Percentiles rank a stretch among this genome's conserved stretches.
Evolutionary conservation across 441 rosid species (phyloP).

Genomic region (Cnidoscolus chayamansa): DNA sequence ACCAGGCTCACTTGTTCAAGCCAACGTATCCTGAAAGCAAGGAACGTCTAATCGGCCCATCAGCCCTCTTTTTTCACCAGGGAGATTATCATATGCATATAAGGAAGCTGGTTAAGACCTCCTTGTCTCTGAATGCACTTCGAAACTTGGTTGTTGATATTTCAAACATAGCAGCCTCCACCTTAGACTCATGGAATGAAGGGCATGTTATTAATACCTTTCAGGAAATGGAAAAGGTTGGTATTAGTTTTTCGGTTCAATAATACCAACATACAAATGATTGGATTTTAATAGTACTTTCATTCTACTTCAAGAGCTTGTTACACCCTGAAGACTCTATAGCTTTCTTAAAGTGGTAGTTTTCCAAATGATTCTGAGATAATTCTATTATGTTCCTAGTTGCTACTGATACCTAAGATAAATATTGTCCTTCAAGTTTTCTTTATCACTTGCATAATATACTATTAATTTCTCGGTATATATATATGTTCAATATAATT

Average conservation of each 20-base stretch:
- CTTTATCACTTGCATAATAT: too few relatives aligned
- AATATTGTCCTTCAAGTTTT: too few relatives aligned
- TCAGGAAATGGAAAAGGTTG: constrained; percentile 63
- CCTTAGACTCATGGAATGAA: constrained; percentile 46
- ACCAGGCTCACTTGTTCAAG: constrained; percentile 69
- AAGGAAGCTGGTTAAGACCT: constrained; percentile 57
- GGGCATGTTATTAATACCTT: constrained; percentile 53
- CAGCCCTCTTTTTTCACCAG: constrained; percentile 83
- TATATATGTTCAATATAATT: too few relatives aligned
- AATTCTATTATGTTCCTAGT: too few relatives aligned
- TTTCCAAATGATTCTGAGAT: not conserved
- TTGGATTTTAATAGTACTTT: too few relatives aligned
- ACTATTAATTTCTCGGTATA: too few relatives aligned
- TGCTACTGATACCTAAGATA: too few relatives aligned
- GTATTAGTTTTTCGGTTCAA: not conserved
- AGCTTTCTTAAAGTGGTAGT: constrained; percentile 6
- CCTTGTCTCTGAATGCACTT: constrained; percentile 47
- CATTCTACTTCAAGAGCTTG: too few relatives aligned
- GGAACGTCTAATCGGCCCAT: constrained; percentile 77
- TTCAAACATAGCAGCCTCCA: constrained; percentile 47
- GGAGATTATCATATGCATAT: constrained; percentile 69
- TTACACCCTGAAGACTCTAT: too few relatives aligned
- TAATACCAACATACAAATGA: not conserved
- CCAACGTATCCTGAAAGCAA: constrained; percentile 93
- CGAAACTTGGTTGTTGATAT: constrained; percentile 54